Conservation (phyloP, 2,329 filamentous ascomycete genomes). For the Colletotrichum godetiae region DNA sequence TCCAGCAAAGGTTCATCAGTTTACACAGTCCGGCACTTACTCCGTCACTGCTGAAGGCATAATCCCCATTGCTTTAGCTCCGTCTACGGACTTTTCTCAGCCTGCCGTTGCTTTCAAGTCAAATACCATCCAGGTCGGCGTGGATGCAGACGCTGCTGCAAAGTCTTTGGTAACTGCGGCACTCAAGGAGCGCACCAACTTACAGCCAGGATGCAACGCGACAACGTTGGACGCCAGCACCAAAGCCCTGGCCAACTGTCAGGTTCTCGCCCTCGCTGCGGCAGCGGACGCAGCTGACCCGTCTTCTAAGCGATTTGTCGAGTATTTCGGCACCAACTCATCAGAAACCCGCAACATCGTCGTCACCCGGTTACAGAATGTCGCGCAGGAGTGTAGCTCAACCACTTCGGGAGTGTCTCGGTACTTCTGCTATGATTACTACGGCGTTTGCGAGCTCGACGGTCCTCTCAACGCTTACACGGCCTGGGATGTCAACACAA, state of each 20-base stretch:
- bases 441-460: slow-evolving; percentile 35
- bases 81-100: slow-evolving; percentile 29
- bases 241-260: slow-evolving; percentile 37
- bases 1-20: slow-evolving; percentile 34
- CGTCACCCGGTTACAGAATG: slow-evolving; percentile 33
- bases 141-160: slow-evolving; percentile 25
- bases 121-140: slow-evolving; percentile 34
- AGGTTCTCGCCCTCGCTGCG: slow-evolving; percentile 34
- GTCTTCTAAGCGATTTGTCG: slow-evolving; percentile 37
- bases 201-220: slow-evolving; percentile 1
- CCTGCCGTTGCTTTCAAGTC: slow-evolving; percentile 35
- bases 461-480: slow-evolving; percentile 39
- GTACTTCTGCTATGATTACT: slow-evolving; percentile 38
- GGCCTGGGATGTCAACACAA: background rate
- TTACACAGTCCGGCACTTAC: slow-evolving; percentile 36
- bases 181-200: slow-evolving; percentile 33
- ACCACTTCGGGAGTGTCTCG: slow-evolving; percentile 32
- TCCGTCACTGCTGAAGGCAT: slow-evolving; percentile 33
- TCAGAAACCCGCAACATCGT: slow-evolving; percentile 36
- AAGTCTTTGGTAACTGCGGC: background rate
- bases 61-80: slow-evolving; percentile 27
- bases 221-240: slow-evolving; percentile 19
- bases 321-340: slow-evolving; percentile 39
- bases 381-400: slow-evolving; percentile 38
- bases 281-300: slow-evolving; percentile 37